Evolutionary conservation across 129 eudicot species (phyloP).

Genomic region (Centaurea solstitialis): DNA sequence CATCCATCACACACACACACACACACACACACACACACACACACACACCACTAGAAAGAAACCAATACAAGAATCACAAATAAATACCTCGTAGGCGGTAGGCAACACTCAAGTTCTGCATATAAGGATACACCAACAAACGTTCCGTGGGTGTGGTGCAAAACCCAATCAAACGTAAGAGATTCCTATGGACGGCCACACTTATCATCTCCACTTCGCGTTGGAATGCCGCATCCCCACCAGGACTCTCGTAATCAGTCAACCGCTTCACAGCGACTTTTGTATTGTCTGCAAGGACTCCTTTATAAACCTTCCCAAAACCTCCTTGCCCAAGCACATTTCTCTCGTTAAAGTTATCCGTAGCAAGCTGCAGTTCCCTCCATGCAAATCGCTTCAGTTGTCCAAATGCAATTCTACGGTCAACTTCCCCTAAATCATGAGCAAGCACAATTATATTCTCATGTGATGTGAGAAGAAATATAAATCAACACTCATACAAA

Average conservation of each 20-base stretch:
- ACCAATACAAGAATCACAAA: neutral
- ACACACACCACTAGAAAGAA: neutral
- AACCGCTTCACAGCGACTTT: conserved; percentile 96
- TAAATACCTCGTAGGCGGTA: conserved; percentile 83
- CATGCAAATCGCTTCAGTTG: conserved; percentile 90
- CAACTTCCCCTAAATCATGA: conserved; percentile 78
- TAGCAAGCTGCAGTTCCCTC: conserved; percentile 94
- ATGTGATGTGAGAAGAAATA: neutral
- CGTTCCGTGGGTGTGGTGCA: conserved; percentile 98
- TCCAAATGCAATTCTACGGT: conserved; percentile 90
- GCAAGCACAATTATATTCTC: neutral
- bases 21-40: too few species aligned
- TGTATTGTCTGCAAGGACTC: conserved; percentile 76
- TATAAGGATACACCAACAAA: conserved; percentile 87
- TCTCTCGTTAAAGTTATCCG: conserved; percentile 88
- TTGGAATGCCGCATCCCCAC: conserved; percentile 94
- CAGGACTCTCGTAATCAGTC: conserved; percentile 88
- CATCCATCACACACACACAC: neutral
- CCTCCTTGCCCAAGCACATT: conserved; percentile 99
- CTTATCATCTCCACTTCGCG: conserved; percentile 99
- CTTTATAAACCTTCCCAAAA: conserved; percentile 96
- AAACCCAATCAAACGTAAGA: conserved; percentile 83
- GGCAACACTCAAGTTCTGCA: conserved; percentile 98
- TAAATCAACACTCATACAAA: neutral
- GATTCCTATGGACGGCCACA: conserved; percentile 93